These are phyloP conservation scores for Piper betle DNA, from an alignment of 164 flowering plant genomes.

Conservation along the genomic window DNA sequence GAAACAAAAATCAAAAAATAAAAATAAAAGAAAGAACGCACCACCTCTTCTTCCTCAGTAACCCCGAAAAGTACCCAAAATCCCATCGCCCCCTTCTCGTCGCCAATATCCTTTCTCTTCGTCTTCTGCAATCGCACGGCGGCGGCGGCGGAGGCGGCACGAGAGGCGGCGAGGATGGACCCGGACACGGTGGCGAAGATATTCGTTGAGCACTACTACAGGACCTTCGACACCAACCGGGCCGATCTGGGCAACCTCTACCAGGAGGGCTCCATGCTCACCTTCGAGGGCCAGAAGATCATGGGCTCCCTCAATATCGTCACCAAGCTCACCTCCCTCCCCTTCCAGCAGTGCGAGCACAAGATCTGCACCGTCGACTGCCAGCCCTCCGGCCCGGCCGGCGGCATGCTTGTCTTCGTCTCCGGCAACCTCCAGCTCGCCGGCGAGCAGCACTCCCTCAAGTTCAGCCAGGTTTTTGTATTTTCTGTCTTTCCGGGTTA, in stretches of 20 bases:
- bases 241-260: conserved; percentile 42
- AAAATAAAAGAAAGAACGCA: too few species aligned
- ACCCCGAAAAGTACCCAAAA: too few species aligned
- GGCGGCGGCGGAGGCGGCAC: neutral
- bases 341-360: conserved; percentile 82
- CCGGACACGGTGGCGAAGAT: conserved; percentile 66
- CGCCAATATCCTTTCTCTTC: too few species aligned
- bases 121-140: too few species aligned
- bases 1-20: too few species aligned
- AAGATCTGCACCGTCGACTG: conserved; percentile 72
- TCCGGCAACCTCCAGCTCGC: conserved; percentile 69
- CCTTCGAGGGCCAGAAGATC: conserved; percentile 84
- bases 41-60: too few species aligned
- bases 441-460: conserved; percentile 80
- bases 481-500: neutral
- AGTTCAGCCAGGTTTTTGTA: conserved; percentile 63
- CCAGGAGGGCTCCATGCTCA: conserved; percentile 68
- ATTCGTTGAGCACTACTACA: conserved; percentile 86
- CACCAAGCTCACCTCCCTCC: conserved; percentile 50
- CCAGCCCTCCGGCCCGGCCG: conserved; percentile 75
- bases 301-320: conserved; percentile 58
- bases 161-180: conserved; percentile 36
- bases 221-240: conserved; percentile 67
- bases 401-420: conserved; percentile 80
- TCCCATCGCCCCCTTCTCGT: too few species aligned